A percentile compares a stretch with the other conserved stretches of the same genome.
phyloP scores from a whole-genome alignment of 148 eudicot species.

The Linanthus parryae region DNA sequence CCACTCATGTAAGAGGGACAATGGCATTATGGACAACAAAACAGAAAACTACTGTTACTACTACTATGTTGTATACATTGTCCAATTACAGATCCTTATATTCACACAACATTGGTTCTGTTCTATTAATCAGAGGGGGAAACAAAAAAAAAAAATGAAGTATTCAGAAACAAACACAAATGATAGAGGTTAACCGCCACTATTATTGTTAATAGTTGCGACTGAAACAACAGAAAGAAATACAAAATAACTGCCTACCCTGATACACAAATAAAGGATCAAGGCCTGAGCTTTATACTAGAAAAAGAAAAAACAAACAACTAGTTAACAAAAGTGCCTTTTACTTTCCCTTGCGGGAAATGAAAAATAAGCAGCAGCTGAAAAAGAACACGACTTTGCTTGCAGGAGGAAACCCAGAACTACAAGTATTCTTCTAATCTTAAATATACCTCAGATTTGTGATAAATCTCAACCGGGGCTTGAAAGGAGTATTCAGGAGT shows the following conservation, averaged over 20 bases:
- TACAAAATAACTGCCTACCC: constrained; percentile 13
- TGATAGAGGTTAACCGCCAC: too few relatives aligned
- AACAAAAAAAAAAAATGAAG: too few relatives aligned
- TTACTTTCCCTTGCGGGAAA: constrained; percentile 3
- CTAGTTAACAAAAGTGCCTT: background rate
- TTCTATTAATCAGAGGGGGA: too few relatives aligned
- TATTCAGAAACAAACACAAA: too few relatives aligned
- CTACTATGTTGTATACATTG: too few relatives aligned
- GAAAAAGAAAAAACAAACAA: constrained; percentile 4
- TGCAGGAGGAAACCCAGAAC: background rate
- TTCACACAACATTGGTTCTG: too few relatives aligned
- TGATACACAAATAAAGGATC: constrained; percentile 8
- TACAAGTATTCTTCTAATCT: background rate
- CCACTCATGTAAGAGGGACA: too few relatives aligned
- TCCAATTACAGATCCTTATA: too few relatives aligned
- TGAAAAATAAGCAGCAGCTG: constrained; percentile 5
- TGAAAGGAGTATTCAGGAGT: background rate
- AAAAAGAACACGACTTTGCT: background rate
- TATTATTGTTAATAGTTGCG: too few relatives aligned
- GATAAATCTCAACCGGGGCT: background rate
- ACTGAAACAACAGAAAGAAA: too few relatives aligned
- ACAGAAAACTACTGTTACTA: too few relatives aligned
- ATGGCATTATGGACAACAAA: too few relatives aligned
- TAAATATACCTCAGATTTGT: background rate
- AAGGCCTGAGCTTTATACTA: constrained; percentile 8